Evolutionary conservation across 1,139 yeast species (phyloP), one percentile per base, ranked within the genome.

Genomic region (Blastobotrys persicus): DNA sequence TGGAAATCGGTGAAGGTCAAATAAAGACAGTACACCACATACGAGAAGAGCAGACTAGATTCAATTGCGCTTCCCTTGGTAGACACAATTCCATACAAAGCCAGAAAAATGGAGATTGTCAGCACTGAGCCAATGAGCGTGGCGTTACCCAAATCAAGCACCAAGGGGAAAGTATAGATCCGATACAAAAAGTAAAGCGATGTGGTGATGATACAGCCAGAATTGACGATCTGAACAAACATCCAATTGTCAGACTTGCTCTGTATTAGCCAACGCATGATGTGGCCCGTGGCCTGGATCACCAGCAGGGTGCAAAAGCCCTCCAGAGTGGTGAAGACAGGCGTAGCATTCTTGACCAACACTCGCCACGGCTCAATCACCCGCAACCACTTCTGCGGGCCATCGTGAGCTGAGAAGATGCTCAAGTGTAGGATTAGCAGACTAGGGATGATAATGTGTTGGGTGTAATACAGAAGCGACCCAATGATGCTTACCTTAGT

Each of bases 251-350:
- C 94, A 7, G 91, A 85, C 57, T 75, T 78, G 57, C 76, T 72
- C 33, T 75, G 73, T n/a, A 84, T 79, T 42, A 88, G 70, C 85
- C 92, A 85, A 54, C 79, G 77, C 48, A 88, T 77, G 6, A 88
- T 80, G 63, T 88, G 92, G 5, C 98, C 97, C 38, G 87, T 77
- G 6, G 96, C 89, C 69, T 92, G 98, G 54, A 92, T 88, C 26
- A 89, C 83, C 50, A 92, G 72, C 39, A 92, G 77, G 0, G 96
- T 83, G 69, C 97, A 92, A 60, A 92, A 85, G 1, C 98, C 98
- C 70, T 92, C 98, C 49, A 89, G 70, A 13, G 89, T 76, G 1
- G 97, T 87, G 68, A 92, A 91, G 44, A 87, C 72, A 0, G 96
- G 94, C 1, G 98, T 92, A 5, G 96, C 80, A 64, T 88, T 87